Evolutionary conservation across 2,329 filamentous ascomycete genomes (phyloP).

Genomic region (Botrytis hyacinthi): DNA sequence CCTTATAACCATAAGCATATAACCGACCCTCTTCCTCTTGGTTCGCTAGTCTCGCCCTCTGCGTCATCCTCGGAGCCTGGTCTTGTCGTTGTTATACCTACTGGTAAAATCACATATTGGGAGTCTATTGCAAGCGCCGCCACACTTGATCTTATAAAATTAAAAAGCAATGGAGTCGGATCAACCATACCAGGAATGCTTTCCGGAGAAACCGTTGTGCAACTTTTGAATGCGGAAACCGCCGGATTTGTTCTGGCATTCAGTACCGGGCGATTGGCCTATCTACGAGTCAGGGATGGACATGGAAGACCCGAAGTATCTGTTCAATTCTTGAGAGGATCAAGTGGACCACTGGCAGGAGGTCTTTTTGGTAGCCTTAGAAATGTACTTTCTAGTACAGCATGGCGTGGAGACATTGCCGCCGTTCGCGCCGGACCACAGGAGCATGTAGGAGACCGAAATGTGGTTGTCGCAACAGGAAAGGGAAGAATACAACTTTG

Average conservation of each 20-base stretch:
- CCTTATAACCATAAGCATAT: constrained; percentile 67
- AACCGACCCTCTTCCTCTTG: constrained; percentile 74
- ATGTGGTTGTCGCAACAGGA: constrained; percentile 74
- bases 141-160: constrained; percentile 70
- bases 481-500: constrained; percentile 79
- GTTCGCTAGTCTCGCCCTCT: constrained; percentile 76
- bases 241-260: constrained; percentile 83
- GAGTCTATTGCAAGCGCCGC: constrained; percentile 90
- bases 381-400: constrained; percentile 67
- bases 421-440: constrained; percentile 74
- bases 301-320: constrained; percentile 82
- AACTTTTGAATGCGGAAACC: constrained; percentile 77
- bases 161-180: constrained; percentile 78
- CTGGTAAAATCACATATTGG: constrained; percentile 89
- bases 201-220: constrained; percentile 72
- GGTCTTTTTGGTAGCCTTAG: constrained; percentile 81
- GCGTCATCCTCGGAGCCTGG: constrained; percentile 79
- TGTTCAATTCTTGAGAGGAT: constrained; percentile 71
- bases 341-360: constrained; percentile 51
- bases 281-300: constrained; percentile 79
- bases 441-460: constrained; percentile 75
- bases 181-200: constrained; percentile 70
- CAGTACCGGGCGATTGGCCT: constrained; percentile 81
- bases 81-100: constrained; percentile 80
- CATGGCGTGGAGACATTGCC: constrained; percentile 72